Evolutionary conservation across 495 filamentous ascomycete species (phyloP), one percentile per base, ranked within the genome.

Genomic region (Cairneyella variabilis): DNA sequence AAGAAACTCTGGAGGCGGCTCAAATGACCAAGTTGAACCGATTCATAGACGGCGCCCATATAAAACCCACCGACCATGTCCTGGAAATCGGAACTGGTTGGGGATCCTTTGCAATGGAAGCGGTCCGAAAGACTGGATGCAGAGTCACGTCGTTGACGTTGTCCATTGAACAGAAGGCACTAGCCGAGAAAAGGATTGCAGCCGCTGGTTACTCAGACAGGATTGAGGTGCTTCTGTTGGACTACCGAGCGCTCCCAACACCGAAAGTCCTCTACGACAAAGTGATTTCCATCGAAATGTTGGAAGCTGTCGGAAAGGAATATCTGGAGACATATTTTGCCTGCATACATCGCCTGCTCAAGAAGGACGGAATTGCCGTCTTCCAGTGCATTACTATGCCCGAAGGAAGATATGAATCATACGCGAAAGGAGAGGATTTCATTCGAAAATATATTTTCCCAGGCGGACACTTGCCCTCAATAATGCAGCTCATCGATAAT

Each of bases 311-410:
- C 6, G 85, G 86, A 8, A 62, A 69, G 39, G 78, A 85, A 58
- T 88, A 76, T 55, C 59, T 89, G 21, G 70, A 76, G 14, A 80
- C 69, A 3, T 89, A 83, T 50, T 85, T 85, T 56, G 65, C 63
- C n/a, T 70, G 74, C 54, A 69, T 89, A 9, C 69, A 85, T 55
- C 63, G 64, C 47, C 58, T 88, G 42, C 60, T 89, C 38, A 87
- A 89, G 65, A 74, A 83, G 0, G 78, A 79, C 2, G 85, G 85
- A 0, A 79, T 89, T 34, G 79, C 82, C 7, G 77, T 84, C 25
- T 85, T 89, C 60, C 86, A 89, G 64, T 86, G 85, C 51, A 89
- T 89, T 53, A 87, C 85, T 11, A 87, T 88, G 74, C 85, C 85
- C 1, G 82, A 89, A 60, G 73, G 69, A 7, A 64, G 73, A 38